Percentiles rank a stretch among this genome's conserved stretches.
Evolutionary conservation across 2,329 filamentous ascomycete species (phyloP).

Genomic region (Tolypocladium paradoxum): DNA sequence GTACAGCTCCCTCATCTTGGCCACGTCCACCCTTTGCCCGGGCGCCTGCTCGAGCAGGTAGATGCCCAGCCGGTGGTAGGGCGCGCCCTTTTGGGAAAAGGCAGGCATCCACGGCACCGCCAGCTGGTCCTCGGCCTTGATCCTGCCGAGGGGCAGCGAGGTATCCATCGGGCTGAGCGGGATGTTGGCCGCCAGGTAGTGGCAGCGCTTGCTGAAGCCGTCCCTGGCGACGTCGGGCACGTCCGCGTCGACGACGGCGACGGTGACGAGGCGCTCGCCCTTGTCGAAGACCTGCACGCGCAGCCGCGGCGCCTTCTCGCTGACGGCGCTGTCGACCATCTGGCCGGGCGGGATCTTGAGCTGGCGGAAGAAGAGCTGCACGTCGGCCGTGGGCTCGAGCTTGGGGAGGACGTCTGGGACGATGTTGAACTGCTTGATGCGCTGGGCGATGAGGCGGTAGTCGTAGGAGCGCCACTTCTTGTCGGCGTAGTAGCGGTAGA

Average conservation of each 20-base stretch:
- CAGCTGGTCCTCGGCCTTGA: conserved; percentile 53
- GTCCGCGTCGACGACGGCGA: conserved; percentile 83
- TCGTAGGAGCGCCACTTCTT: conserved; percentile 80
- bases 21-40: conserved; percentile 45
- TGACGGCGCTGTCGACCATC: conserved; percentile 63
- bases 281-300: conserved; percentile 77
- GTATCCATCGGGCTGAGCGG: conserved; percentile 41
- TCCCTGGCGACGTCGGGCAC: conserved; percentile 71
- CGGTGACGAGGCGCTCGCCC: conserved; percentile 70
- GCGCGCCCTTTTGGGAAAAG: conserved; percentile 77
- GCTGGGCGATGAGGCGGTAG: conserved; percentile 68
- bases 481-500: conserved; percentile 85
- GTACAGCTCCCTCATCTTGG: conserved; percentile 43
- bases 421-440: conserved; percentile 76
- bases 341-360: conserved; percentile 64
- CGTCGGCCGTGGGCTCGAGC: conserved; percentile 67
- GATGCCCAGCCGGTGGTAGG: conserved; percentile 80
- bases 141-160: conserved; percentile 52
- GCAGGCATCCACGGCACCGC: conserved; percentile 76
- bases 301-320: conserved; percentile 63
- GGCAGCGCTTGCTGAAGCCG: conserved; percentile 68
- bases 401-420: conserved; percentile 79
- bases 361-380: conserved; percentile 69
- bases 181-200: conserved; percentile 69
- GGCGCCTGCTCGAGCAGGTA: conserved; percentile 73